Evolutionary conservation across 176 grass and related monocot species (phyloP).

Genomic region (Typha latifolia): DNA sequence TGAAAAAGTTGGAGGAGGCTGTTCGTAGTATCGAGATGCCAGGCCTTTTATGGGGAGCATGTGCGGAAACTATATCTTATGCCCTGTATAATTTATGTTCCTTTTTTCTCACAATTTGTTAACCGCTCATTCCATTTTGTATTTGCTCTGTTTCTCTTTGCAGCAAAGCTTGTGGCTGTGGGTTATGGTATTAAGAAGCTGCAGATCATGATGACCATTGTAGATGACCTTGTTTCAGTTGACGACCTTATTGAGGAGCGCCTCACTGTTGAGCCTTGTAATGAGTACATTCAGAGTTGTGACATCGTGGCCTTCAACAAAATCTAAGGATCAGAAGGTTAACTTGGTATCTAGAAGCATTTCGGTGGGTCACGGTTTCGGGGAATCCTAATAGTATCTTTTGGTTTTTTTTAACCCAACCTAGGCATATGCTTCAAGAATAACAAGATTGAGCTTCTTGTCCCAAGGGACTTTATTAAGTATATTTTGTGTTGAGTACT

Average conservation of each 20-base stretch:
- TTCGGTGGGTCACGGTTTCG: too few species aligned
- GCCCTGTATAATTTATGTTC: too few species aligned
- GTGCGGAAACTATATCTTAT: constrained; percentile 15
- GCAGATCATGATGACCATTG: constrained; percentile 76
- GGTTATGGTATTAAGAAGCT: constrained; percentile 98
- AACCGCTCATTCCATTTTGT: too few species aligned
- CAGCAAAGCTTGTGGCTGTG: constrained; percentile 83
- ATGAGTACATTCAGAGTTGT: constrained; percentile 76
- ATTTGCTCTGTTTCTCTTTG: not conserved
- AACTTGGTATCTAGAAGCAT: too few species aligned
- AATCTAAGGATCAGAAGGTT: constrained; percentile 33
- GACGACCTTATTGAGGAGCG: constrained; percentile 71
- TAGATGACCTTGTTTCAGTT: constrained; percentile 80
- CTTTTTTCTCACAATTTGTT: too few species aligned
- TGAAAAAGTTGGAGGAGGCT: constrained; percentile 91
- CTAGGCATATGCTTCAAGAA: too few species aligned
- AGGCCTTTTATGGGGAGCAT: constrained; percentile 95
- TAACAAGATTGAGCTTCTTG: too few species aligned
- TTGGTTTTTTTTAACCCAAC: too few species aligned
- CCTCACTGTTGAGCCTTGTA: constrained; percentile 40
- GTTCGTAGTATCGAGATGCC: constrained; percentile 69
- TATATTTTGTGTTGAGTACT: too few species aligned
- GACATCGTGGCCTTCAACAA: constrained; percentile 98
- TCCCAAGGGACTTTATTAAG: too few species aligned
- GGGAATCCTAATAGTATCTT: too few species aligned